phyloP scores from a whole-genome alignment of 1,284 basidiomycete species.

The Lentinula novae-zelandiae region DNA sequence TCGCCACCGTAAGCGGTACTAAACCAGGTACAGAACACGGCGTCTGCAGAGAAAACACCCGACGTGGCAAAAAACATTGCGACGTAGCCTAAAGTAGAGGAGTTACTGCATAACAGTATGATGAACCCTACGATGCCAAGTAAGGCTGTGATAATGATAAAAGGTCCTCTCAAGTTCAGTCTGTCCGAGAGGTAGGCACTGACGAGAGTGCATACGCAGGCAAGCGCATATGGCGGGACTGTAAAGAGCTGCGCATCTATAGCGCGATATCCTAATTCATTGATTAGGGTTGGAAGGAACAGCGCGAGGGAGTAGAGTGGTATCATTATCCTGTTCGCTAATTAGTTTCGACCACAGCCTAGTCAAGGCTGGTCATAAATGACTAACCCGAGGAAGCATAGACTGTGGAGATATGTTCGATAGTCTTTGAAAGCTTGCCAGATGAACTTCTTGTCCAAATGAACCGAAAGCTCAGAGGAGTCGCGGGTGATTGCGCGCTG shows the following conservation, averaged over 20 bases:
- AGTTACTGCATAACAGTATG: conserved; percentile 34
- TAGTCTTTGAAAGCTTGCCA: conserved; percentile 34
- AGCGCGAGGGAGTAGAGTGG: conserved; percentile 57
- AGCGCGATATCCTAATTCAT: conserved; percentile 50
- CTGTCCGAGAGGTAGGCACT: conserved; percentile 41
- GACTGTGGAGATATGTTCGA: conserved; percentile 37
- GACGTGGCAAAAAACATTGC: conserved; percentile 50
- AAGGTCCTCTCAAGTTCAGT: conserved; percentile 38
- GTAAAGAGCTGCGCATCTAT: conserved; percentile 57
- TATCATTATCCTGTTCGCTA: conserved; percentile 16
- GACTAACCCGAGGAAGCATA: conserved; percentile 8
- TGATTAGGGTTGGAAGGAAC: conserved; percentile 56
- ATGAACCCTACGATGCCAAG: conserved; percentile 44
- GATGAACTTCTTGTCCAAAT: conserved; percentile 32
- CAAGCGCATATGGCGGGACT: conserved; percentile 46
- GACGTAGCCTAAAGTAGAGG: conserved; percentile 30
- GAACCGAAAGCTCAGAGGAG: conserved; percentile 19
- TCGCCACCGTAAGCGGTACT: conserved; percentile 55
- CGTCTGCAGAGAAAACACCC: conserved; percentile 54
- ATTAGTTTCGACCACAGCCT: background rate
- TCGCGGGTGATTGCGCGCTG: conserved; percentile 4
- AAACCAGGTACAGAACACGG: conserved; percentile 52
- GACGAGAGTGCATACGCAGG: conserved; percentile 38
- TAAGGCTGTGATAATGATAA: conserved; percentile 33
- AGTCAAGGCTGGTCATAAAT: background rate